Base-by-base conservation (phyloP, 2,329 filamentous ascomycete species). In the Xylariaceae sp. region DNA sequence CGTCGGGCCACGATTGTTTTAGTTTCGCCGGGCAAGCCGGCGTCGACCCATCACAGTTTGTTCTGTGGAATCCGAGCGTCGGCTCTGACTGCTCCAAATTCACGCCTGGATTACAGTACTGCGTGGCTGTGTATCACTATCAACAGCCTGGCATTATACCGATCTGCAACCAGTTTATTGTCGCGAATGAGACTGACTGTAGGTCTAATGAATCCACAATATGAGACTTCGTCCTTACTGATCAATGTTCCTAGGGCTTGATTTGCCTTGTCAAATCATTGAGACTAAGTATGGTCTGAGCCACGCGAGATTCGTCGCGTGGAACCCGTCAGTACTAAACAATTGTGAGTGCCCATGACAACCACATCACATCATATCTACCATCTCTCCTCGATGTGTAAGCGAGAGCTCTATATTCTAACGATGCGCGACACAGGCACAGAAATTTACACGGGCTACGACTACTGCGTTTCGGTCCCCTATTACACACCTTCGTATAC, bases 281-380 rank as follows among this genome's bases (percentile, higher is more conserved):
- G 48, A 52, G 39, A 52, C 48, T 21, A 19, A 44, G 37, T 52
- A 14, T 37, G 48, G 48, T 26, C 37, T 52, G 23, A 52, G 48
- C 48, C 48, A 52, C 26, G 48, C 39, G 6, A 41, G 48, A 52
- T 52, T 52, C 21, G 37, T 52, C 37, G 37, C 48, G 48, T 52
- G 48, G 48, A 52, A 52, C 40, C 48, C 48, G 19, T 4, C 48
- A 31, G 48, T 52, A 4, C 39, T 52, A 12, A 8, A 26, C 37
- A 52, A 52, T 44, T 52, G 48, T 52, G 40, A 52, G 48, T 50
- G n/a, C n/a, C n/a, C n/a, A n/a, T n/a, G n/a, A n/a, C n/a, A n/a
- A n/a, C n/a, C n/a, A n/a, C n/a, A n/a, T n/a, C n/a, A n/a, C n/a
- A n/a, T n/a, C n/a, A n/a, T n/a, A n/a, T n/a, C n/a, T n/a, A n/a